Evolutionary conservation across 2,329 filamentous ascomycete genomes (phyloP).

Genomic region (Tricladium varicosporioides): DNA sequence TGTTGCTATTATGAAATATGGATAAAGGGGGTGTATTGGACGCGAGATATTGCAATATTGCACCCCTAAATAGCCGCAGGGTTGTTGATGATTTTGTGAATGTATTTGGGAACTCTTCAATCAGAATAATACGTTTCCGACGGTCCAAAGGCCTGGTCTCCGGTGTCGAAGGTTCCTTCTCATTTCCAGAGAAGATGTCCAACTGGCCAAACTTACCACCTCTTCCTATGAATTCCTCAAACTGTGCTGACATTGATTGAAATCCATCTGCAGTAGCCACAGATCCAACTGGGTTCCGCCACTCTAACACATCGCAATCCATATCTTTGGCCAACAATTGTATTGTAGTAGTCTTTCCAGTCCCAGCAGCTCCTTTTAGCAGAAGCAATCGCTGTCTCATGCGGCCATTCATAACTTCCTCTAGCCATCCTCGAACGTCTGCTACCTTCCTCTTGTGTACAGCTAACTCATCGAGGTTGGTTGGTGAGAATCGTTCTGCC

Average conservation of each 20-base stretch:
- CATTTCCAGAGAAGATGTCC: slow-evolving; percentile 40
- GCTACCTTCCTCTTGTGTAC: slow-evolving; percentile 93
- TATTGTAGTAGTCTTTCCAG: slow-evolving; percentile 89
- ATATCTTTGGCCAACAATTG: slow-evolving; percentile 75
- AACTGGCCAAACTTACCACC: slow-evolving; percentile 78
- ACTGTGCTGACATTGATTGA: slow-evolving; percentile 72
- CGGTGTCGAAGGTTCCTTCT: slow-evolving; percentile 30
- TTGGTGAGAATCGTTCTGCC: slow-evolving; percentile 81
- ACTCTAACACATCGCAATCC: slow-evolving; percentile 77
- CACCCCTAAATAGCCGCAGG: slow-evolving; percentile 69
- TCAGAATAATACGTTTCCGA: slow-evolving; percentile 60
- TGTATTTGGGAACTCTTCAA: slow-evolving; percentile 82
- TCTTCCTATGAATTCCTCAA: slow-evolving; percentile 86
- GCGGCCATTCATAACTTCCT: slow-evolving; percentile 65
- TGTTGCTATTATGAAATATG: slow-evolving; percentile 38
- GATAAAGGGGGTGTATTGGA: slow-evolving; percentile 59
- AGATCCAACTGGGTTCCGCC: slow-evolving; percentile 76
- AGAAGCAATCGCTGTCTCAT: slow-evolving; percentile 73
- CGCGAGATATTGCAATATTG: slow-evolving; percentile 73
- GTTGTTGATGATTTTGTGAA: slow-evolving; percentile 64
- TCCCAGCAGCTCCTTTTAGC: slow-evolving; percentile 85
- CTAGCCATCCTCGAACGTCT: slow-evolving; percentile 82
- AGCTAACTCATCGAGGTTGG: slow-evolving; percentile 75
- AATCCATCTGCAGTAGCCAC: slow-evolving; percentile 58
- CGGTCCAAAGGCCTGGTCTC: slow-evolving; percentile 30